Conservation (phyloP, 73 alveolate genomes). For the Paramecium tetraurelia region DNA sequence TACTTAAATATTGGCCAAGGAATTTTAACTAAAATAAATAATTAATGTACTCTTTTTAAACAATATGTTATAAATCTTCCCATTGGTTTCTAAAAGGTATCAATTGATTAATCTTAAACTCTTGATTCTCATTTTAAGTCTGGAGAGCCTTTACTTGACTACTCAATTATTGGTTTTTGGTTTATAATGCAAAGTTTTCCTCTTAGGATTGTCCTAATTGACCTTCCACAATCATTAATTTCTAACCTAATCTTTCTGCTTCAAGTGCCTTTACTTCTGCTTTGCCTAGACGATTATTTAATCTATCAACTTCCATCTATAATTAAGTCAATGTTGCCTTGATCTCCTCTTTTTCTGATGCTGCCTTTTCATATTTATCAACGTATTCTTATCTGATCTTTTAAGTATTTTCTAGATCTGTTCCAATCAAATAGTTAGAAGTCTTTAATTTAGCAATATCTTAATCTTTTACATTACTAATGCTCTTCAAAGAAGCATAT, state of each 20-base stretch:
- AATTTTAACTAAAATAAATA: background rate
- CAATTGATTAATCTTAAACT: background rate
- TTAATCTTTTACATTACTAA: background rate
- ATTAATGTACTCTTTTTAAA: background rate
- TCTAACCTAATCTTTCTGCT: conserved; percentile 32
- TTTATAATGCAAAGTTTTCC: background rate
- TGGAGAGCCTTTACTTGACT: background rate
- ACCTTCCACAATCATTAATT: background rate
- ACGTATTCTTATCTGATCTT: background rate
- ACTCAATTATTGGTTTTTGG: background rate
- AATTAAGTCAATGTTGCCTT: background rate
- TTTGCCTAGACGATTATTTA: background rate
- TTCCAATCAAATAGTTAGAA: background rate
- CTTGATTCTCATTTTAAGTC: background rate
- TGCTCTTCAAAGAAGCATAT: background rate
- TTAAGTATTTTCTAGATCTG: background rate
- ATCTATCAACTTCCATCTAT: background rate
- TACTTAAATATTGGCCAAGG: background rate
- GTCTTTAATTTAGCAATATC: conserved; percentile 26
- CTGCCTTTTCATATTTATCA: background rate
- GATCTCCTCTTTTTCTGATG: background rate
- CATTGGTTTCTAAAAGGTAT: conserved; percentile 24
- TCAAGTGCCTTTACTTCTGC: conserved; percentile 25
- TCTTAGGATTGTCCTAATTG: background rate
- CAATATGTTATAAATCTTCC: conserved; percentile 1